Conservation (phyloP, 2,329 filamentous ascomycete species). For the Laburnicola sp. region DNA sequence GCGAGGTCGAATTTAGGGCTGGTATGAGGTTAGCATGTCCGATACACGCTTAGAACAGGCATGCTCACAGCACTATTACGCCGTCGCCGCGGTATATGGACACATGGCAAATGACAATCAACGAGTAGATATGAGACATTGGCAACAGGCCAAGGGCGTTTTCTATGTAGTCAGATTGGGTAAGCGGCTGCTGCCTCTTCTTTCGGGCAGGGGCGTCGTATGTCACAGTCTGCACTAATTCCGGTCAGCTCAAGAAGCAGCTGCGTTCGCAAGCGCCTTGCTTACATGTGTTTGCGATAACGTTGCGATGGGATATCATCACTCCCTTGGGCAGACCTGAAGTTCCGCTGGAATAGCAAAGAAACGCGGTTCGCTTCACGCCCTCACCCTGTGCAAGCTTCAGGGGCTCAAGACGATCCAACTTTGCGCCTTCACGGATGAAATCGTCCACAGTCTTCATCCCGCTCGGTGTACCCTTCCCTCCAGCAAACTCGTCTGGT, state of each 20-base stretch:
- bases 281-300: constrained; percentile 69
- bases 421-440: constrained; percentile 60
- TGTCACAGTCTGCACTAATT: constrained; percentile 58
- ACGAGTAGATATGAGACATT: constrained; percentile 79
- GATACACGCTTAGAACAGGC: no score
- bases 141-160: constrained; percentile 70
- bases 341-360: constrained; percentile 81
- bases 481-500: constrained; percentile 57
- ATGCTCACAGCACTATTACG: constrained; percentile 61
- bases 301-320: constrained; percentile 78
- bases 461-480: constrained; percentile 50
- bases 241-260: constrained; percentile 7
- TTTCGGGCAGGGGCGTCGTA: constrained; percentile 54
- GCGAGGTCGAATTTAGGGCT: constrained; percentile 71
- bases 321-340: constrained; percentile 82
- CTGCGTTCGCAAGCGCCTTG: no score
- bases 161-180: constrained; percentile 53
- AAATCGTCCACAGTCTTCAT: constrained; percentile 70
- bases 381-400: constrained; percentile 68
- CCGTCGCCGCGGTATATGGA: constrained; percentile 72
- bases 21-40: no score
- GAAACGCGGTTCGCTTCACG: constrained; percentile 69
- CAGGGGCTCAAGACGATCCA: constrained; percentile 59
- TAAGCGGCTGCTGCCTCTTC: constrained; percentile 47
- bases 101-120: constrained; percentile 70